Conservation (phyloP, 78 protist species). For the Pigoraptor vietnamica region DNA sequence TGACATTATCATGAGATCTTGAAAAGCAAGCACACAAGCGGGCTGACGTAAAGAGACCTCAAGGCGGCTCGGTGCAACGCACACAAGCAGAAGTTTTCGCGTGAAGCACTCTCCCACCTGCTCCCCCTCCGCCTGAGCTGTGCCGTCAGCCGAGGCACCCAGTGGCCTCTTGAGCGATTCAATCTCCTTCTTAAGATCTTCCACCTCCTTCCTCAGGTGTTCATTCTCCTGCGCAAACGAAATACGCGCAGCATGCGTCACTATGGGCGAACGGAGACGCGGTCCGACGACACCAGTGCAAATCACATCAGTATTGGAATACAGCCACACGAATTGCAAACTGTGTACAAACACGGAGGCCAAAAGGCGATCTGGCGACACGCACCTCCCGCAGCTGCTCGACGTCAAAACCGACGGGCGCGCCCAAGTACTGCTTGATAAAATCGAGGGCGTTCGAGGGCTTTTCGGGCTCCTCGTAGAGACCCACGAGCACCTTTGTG, state of each 20-base stretch:
- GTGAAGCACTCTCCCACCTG: neutral
- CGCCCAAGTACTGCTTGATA: constrained; percentile 49
- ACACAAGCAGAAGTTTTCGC: no score
- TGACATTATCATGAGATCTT: no score
- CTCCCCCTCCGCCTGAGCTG: neutral
- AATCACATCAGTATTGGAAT: no score
- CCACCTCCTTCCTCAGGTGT: neutral
- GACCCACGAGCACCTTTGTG: constrained; percentile 64
- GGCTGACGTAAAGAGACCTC: no score
- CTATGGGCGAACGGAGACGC: no score
- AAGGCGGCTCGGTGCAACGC: neutral
- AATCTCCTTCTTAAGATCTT: neutral
- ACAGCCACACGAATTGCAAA: no score
- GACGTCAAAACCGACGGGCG: constrained; percentile 12
- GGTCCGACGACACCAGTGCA: no score
- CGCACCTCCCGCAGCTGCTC: neutral
- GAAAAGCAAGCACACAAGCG: no score
- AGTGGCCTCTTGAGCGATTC: neutral
- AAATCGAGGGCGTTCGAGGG: constrained; percentile 67
- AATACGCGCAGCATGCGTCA: neutral
- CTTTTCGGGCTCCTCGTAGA: constrained; percentile 81
- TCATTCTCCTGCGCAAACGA: neutral
- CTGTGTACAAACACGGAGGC: no score
- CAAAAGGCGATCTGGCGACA: no score
- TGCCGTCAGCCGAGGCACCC: neutral